Conservation (phyloP, 2,329 filamentous ascomycete species). For the Dactylellina haptotyla region DNA sequence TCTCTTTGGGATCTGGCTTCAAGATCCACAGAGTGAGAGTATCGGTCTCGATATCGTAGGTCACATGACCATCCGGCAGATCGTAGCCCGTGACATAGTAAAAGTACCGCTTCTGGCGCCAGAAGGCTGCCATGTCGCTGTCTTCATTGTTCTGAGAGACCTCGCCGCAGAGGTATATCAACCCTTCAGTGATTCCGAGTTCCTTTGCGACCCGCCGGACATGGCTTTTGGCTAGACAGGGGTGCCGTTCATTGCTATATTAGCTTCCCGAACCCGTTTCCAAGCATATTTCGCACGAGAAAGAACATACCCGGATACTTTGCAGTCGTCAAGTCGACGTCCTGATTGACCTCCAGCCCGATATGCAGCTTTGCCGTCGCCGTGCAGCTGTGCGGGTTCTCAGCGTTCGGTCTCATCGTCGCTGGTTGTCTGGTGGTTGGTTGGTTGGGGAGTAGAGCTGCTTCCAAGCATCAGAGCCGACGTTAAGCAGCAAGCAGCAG, state of each 20-base stretch:
- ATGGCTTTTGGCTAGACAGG: constrained; percentile 65
- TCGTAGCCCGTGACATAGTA: constrained; percentile 69
- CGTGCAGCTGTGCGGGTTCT: background rate
- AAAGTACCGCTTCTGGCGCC: constrained; percentile 71
- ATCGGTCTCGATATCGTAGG: constrained; percentile 70
- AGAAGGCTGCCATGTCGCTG: constrained; percentile 69
- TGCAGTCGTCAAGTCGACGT: background rate
- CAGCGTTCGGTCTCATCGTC: constrained; percentile 26
- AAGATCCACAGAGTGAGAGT: constrained; percentile 71
- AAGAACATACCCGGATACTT: constrained; percentile 44
- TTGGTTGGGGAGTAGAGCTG: background rate
- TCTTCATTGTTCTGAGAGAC: constrained; percentile 67
- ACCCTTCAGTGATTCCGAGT: constrained; percentile 63
- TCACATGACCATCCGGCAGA: constrained; percentile 68
- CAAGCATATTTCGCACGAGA: background rate
- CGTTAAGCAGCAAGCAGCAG: constrained; percentile 16
- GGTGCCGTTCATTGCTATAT: background rate
- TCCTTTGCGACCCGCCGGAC: constrained; percentile 64
- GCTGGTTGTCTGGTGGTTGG: background rate
- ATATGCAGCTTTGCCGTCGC: constrained; percentile 17
- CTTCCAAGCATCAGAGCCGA: background rate
- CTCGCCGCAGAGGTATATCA: constrained; percentile 69
- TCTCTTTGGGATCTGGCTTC: constrained; percentile 57
- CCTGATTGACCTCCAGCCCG: background rate
- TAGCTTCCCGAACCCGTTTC: no score